phyloP scores from a whole-genome alignment of 768 basidiomycete species.

The Suillus spraguei region DNA sequence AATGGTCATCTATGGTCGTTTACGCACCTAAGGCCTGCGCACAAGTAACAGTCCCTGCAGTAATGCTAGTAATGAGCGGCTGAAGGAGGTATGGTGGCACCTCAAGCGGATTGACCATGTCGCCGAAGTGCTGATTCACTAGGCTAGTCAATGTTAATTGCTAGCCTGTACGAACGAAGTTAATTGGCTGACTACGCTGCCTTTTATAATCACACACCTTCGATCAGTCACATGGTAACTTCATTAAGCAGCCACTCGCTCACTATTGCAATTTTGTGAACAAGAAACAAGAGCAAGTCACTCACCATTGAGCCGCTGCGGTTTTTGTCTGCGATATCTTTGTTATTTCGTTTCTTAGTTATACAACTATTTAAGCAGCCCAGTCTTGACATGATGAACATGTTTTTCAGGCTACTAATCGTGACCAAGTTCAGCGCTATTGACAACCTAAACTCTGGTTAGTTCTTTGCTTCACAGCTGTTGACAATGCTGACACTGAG shows the following conservation, averaged over 20 bases:
- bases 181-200: background rate
- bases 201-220: conserved; percentile 1
- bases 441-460: background rate
- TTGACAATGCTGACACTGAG: background rate
- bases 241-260: background rate
- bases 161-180: background rate
- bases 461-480: background rate
- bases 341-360: background rate
- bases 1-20: conserved; percentile 8
- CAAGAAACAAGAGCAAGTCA: too few species aligned
- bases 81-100: conserved; percentile 66
- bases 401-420: background rate
- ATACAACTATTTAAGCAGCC: background rate
- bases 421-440: background rate
- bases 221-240: conserved; percentile 2
- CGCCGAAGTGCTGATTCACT: background rate
- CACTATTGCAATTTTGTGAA: background rate
- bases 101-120: conserved; percentile 39
- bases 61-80: conserved; percentile 43
- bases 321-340: background rate
- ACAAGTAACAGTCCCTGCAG: conserved; percentile 35
- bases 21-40: conserved; percentile 60
- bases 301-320: background rate
- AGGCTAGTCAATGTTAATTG: background rate
- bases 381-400: background rate